These are phyloP conservation scores for Sergeia podlipaevii DNA, from an alignment of 208 protist species.

Conservation along the genomic window DNA sequence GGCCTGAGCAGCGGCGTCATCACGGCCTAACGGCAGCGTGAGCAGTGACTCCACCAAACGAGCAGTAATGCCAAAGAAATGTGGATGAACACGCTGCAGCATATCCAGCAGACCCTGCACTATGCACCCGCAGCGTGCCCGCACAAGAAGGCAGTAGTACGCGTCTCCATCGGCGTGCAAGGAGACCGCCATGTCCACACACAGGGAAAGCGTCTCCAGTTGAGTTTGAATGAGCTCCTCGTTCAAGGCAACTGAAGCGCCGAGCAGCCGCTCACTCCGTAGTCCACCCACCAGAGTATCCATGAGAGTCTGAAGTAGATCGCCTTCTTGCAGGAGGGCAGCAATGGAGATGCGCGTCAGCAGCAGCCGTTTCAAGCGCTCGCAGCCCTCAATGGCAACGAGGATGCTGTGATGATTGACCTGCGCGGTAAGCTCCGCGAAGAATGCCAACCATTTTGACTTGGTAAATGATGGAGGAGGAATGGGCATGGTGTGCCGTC, in stretches of 20 bases:
- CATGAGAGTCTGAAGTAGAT: conserved; percentile 46
- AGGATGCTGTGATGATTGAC: conserved; percentile 78
- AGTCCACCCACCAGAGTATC: conserved; percentile 53
- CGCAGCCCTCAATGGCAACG: conserved; percentile 74
- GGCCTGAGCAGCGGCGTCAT: conserved; percentile 2
- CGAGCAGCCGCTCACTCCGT: conserved; percentile 13
- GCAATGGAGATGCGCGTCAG: conserved; percentile 66
- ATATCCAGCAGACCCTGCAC: conserved; percentile 46
- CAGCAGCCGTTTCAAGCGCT: conserved; percentile 67
- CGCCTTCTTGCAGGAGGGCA: conserved; percentile 74
- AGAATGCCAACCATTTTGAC: conserved; percentile 81
- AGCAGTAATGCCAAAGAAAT: conserved; percentile 56
- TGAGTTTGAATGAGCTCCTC: conserved; percentile 57
- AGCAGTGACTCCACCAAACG: conserved; percentile 46
- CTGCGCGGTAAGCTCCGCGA: conserved; percentile 82
- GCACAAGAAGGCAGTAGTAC: conserved; percentile 73
- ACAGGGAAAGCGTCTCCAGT: conserved; percentile 58
- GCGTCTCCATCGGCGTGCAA: conserved; percentile 57
- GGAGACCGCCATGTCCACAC: conserved; percentile 68
- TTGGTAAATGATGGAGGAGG: conserved; percentile 56
- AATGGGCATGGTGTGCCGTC: conserved; percentile 39
- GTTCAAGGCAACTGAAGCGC: conserved; percentile 21
- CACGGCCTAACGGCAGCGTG: conserved; percentile 46
- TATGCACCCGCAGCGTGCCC: conserved; percentile 45
- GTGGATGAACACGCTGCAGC: conserved; percentile 37